Percentiles rank a stretch among this genome's conserved stretches.
Evolutionary conservation across 768 basidiomycete genomes (phyloP).

Genomic region (Botryobasidium botryosum): DNA sequence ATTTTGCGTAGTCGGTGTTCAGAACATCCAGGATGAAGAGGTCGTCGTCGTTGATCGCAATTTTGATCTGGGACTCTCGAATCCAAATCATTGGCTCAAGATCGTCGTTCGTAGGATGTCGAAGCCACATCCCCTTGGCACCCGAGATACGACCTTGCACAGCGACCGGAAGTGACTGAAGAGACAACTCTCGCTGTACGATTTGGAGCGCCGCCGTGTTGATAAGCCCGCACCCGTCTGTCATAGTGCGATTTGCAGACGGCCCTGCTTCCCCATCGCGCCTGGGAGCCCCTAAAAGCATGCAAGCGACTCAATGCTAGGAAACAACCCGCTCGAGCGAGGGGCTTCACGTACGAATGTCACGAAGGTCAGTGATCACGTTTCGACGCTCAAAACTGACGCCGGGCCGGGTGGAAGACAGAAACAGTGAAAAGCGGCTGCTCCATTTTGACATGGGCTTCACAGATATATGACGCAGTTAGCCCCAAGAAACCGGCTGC

Average conservation of each 20-base stretch:
- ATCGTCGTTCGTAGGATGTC: neutral
- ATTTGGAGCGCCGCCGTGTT: slow-evolving; percentile 24
- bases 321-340: neutral
- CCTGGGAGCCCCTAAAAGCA: slow-evolving; percentile 16
- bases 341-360: slow-evolving; percentile 10
- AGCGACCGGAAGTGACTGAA: slow-evolving; percentile 29
- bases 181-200: slow-evolving; percentile 21
- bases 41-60: neutral
- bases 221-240: slow-evolving; percentile 36
- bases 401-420: slow-evolving; percentile 49
- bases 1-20: neutral
- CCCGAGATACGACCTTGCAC: slow-evolving; percentile 35
- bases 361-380: slow-evolving; percentile 33
- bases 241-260: slow-evolving; percentile 26
- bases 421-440: slow-evolving; percentile 38
- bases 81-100: slow-evolving; percentile 8
- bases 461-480: neutral
- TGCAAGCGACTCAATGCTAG: neutral
- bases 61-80: slow-evolving; percentile 8
- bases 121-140: slow-evolving; percentile 19
- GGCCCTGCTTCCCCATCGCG: too few species aligned
- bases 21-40: slow-evolving; percentile 6
- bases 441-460: slow-evolving; percentile 49
- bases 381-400: slow-evolving; percentile 23
- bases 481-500: neutral